Conservation (phyloP, 2,329 filamentous ascomycete species). For the Ceratocystis smalleyi region DNA sequence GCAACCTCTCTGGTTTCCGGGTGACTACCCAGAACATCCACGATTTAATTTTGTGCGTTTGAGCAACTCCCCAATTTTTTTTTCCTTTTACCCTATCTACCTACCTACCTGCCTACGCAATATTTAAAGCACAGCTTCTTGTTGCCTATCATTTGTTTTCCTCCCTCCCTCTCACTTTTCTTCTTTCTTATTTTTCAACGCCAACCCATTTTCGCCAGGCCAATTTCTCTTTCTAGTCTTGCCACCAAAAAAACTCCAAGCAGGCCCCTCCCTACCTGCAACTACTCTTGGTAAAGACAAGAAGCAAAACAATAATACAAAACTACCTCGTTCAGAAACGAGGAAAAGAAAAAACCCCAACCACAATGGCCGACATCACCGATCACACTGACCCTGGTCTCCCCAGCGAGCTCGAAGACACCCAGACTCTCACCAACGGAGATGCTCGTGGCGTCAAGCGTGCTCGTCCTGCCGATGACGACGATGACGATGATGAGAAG, state of each 20-base stretch:
- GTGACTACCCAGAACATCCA: neutral
- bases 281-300: neutral
- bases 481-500: constrained; percentile 96
- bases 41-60: constrained; percentile 2
- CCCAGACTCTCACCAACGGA: constrained; percentile 44
- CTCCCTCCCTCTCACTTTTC: constrained; percentile 1
- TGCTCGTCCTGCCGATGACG: constrained; percentile 71
- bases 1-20: constrained; percentile 1
- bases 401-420: constrained; percentile 52
- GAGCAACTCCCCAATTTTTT: constrained; percentile 7
- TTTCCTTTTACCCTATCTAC: neutral
- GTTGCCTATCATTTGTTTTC: neutral
- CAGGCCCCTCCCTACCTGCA: neutral
- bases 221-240: constrained; percentile 5
- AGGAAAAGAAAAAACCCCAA: constrained; percentile 1
- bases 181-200: constrained; percentile 1
- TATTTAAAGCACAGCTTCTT: neutral
- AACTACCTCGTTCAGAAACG: neutral
- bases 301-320: neutral
- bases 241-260: neutral
- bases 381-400: constrained; percentile 64
- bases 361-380: constrained; percentile 60
- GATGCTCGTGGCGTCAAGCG: constrained; percentile 82
- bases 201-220: neutral
- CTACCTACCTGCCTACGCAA: neutral